A percentile compares a stretch with the other conserved stretches of the same genome.
Conservation (phyloP, 2,329 filamentous ascomycete species). For the Colletotrichum magnum region DNA sequence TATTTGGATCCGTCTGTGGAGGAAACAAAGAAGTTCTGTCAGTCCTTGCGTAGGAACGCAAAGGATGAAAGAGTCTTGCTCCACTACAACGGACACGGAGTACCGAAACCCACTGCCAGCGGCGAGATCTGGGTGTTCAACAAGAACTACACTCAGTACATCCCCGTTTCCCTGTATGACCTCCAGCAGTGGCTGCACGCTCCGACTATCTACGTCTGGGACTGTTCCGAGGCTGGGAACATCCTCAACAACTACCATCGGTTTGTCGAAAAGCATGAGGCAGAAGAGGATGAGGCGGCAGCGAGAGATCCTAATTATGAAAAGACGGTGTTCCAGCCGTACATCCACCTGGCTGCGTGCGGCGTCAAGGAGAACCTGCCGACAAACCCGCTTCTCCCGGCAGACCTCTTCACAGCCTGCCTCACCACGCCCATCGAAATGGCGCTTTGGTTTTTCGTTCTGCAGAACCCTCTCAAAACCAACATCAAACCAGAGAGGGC, state of each 20-base stretch:
- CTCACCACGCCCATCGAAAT: conserved; percentile 98
- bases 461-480: conserved; percentile 85
- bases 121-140: conserved; percentile 99
- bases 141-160: conserved; percentile 98
- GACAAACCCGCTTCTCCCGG: conserved; percentile 92
- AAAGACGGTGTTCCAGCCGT: conserved; percentile 78
- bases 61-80: conserved; percentile 97
- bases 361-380: conserved; percentile 91
- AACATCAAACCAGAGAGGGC: conserved; percentile 85
- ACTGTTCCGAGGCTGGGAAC: conserved; percentile 96
- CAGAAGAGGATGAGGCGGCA: conserved; percentile 84
- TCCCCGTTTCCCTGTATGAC: conserved; percentile 95
- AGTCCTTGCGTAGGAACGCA: conserved; percentile 89
- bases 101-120: conserved; percentile 93
- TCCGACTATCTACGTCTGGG: conserved; percentile 96
- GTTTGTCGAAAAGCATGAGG: conserved; percentile 94
- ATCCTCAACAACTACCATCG: conserved; percentile 96
- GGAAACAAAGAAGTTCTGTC: conserved; percentile 96
- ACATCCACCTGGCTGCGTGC: conserved; percentile 94
- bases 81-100: conserved; percentile 98
- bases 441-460: conserved; percentile 94
- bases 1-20: conserved; percentile 97
- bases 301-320: conserved; percentile 86
- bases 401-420: conserved; percentile 96
- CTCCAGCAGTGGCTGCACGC: conserved; percentile 96